phyloP scores from a whole-genome alignment of 352 stramenopile species.

The Pelagophyceae sp. region DNA sequence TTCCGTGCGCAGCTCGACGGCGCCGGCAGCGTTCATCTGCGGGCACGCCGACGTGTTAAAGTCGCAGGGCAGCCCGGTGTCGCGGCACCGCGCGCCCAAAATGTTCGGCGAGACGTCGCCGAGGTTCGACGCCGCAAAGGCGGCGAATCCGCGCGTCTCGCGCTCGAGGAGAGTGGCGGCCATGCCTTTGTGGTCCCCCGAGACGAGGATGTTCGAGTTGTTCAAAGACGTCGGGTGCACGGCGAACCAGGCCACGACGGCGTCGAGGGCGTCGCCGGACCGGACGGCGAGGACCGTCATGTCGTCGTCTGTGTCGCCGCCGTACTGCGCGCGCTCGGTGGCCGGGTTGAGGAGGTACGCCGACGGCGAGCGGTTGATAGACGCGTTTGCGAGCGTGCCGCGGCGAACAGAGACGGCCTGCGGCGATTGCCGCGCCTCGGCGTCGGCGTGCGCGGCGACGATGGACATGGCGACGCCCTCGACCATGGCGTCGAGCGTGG shows the following conservation, averaged over 20 bases:
- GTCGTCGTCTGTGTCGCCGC: slow-evolving; percentile 62
- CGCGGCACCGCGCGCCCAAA: slow-evolving; percentile 38
- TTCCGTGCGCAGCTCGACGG: slow-evolving; percentile 27
- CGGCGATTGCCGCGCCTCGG: slow-evolving; percentile 35
- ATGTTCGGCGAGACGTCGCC: slow-evolving; percentile 84
- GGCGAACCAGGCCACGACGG: slow-evolving; percentile 84
- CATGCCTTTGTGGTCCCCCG: slow-evolving; percentile 83
- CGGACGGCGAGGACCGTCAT: slow-evolving; percentile 72
- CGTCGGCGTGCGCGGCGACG: slow-evolving; percentile 58
- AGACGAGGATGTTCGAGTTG: slow-evolving; percentile 81
- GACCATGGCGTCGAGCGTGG: slow-evolving; percentile 80
- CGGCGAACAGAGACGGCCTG: slow-evolving; percentile 53
- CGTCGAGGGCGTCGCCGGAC: slow-evolving; percentile 32
- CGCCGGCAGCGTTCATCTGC: slow-evolving; percentile 11
- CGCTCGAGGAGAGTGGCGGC: slow-evolving; percentile 73
- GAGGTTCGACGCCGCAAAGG: slow-evolving; percentile 83
- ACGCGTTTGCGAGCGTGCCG: slow-evolving; percentile 37
- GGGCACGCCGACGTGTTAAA: slow-evolving; percentile 40
- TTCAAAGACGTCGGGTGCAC: slow-evolving; percentile 84
- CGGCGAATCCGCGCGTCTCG: slow-evolving; percentile 65
- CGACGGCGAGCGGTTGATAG: slow-evolving; percentile 74
- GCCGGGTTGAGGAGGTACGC: slow-evolving; percentile 74
- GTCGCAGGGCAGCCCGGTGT: slow-evolving; percentile 48
- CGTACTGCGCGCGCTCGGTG: slow-evolving; percentile 61
- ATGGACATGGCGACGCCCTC: slow-evolving; percentile 69